A percentile compares a stretch with the other conserved stretches of the same genome.
phyloP scores from a whole-genome alignment of 345 rosid species.

The Salix brachista region DNA sequence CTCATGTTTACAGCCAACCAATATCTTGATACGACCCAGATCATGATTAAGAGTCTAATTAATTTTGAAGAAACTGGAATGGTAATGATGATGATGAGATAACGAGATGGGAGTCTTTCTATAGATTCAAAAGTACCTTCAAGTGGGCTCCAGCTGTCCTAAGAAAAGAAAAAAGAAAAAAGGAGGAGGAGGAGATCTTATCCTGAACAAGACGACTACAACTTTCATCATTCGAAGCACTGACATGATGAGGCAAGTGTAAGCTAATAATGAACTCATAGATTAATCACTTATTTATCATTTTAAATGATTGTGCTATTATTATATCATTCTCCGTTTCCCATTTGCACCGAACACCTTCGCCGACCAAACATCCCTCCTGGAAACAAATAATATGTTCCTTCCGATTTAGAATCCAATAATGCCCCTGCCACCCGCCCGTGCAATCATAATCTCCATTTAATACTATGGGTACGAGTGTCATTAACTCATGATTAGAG shows the following conservation, averaged over 20 bases:
- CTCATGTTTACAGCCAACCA: slow-evolving; percentile 10
- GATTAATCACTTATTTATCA: neutral
- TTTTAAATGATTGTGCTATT: slow-evolving; percentile 32
- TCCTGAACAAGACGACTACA: slow-evolving; percentile 15
- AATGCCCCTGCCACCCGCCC: slow-evolving; percentile 20
- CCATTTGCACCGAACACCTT: neutral
- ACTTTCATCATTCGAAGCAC: slow-evolving; percentile 34
- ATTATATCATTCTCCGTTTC: slow-evolving; percentile 16
- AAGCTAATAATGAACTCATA: neutral
- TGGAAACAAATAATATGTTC: neutral
- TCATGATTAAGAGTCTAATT: slow-evolving; percentile 4
- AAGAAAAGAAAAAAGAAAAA: neutral
- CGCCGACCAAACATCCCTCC: slow-evolving; percentile 40
- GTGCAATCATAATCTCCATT: neutral
- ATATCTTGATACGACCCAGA: neutral
- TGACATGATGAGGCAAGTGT: slow-evolving; percentile 15
- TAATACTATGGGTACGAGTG: slow-evolving; percentile 4
- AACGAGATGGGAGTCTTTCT: slow-evolving; percentile 10
- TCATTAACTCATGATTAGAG: neutral
- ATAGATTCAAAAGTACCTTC: slow-evolving; percentile 14
- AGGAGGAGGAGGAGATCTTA: neutral
- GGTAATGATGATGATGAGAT: neutral
- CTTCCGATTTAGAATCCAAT: neutral
- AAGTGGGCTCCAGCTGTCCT: slow-evolving; percentile 11
- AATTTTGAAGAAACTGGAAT: neutral